Conservation (phyloP, 805 yeast species). For the Zygosaccharomyces bailii region DNA sequence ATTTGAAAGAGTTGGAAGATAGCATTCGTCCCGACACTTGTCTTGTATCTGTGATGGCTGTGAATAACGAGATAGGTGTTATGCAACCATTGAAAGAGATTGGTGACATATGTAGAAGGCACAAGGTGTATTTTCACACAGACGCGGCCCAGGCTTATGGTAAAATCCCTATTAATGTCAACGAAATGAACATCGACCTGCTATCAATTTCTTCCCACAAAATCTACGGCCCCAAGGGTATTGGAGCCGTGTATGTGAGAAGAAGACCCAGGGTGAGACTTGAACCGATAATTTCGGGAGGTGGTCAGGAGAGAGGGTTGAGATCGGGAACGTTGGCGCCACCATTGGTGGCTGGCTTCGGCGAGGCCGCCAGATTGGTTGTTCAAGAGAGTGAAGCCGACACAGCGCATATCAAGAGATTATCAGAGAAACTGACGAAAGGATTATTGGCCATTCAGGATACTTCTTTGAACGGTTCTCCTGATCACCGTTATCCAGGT, state of each 20-base stretch:
- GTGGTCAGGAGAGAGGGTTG: conserved; percentile 98
- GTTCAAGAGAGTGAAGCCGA: conserved; percentile 71
- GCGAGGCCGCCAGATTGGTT: conserved; percentile 93
- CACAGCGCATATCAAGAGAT: conserved; percentile 58
- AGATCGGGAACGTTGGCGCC: conserved; percentile 97
- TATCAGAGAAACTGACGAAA: conserved; percentile 68
- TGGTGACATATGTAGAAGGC: conserved; percentile 77
- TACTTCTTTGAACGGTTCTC: conserved; percentile 86
- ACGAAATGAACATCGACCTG: conserved; percentile 86
- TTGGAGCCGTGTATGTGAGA: conserved; percentile 92
- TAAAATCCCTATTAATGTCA: conserved; percentile 87
- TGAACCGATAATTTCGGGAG: conserved; percentile 93
- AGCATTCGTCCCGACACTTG: conserved; percentile 89
- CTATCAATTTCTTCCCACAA: conserved; percentile 95
- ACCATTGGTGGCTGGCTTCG: conserved; percentile 93
- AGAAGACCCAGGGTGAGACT: conserved; percentile 98
- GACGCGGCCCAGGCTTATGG: conserved; percentile 98
- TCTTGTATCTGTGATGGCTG: conserved; percentile 92
- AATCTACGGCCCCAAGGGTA: conserved; percentile 96
- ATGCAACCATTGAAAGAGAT: conserved; percentile 94
- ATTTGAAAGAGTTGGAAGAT: conserved; percentile 69
- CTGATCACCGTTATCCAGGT: conserved; percentile 73
- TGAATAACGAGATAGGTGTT: conserved; percentile 97
- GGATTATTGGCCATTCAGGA: conserved; percentile 81
- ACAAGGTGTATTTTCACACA: conserved; percentile 94